Percentiles rank a stretch among this genome's conserved stretches.
These are phyloP conservation scores for Oryza punctata DNA, from an alignment of 176 grass and related monocot species.

Conservation along the genomic window DNA sequence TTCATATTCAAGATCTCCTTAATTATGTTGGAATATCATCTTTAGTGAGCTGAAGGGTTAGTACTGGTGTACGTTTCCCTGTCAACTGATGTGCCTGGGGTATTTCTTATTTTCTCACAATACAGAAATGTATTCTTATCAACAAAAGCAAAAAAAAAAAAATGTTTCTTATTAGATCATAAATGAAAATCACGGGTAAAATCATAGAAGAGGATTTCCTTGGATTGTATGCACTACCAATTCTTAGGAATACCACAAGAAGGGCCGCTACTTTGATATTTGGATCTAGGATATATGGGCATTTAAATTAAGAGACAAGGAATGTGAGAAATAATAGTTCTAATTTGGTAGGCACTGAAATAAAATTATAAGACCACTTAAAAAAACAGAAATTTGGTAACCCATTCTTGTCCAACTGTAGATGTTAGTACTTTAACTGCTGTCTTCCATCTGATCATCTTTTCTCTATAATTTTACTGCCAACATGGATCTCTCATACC, in stretches of 20 bases:
- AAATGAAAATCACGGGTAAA: not conserved
- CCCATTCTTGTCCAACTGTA: slow-evolving; percentile 1
- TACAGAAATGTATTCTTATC: not conserved
- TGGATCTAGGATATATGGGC: not conserved
- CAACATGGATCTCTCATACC: slow-evolving; percentile 13
- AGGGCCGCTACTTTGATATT: not conserved
- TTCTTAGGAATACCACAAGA: not conserved
- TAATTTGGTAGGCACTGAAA: not conserved
- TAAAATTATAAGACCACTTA: not conserved
- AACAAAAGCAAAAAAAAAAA: not conserved
- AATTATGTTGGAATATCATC: not conserved
- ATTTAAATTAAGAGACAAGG: not conserved
- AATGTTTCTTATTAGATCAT: slow-evolving; percentile 4
- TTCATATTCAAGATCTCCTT: not conserved
- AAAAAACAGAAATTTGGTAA: slow-evolving; percentile 1
- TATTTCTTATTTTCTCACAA: not conserved
- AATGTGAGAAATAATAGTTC: not conserved
- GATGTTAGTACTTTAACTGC: not conserved
- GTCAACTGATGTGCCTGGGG: not conserved
- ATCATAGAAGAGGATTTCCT: not conserved
- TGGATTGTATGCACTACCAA: not conserved
- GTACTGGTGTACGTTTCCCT: not conserved
- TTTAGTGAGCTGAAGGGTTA: not conserved
- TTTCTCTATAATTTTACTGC: not conserved
- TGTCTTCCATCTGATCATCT: not conserved